phyloP scores from a whole-genome alignment of 2,329 filamentous ascomycete genomes.

The Sphaerulina vaccinii region DNA sequence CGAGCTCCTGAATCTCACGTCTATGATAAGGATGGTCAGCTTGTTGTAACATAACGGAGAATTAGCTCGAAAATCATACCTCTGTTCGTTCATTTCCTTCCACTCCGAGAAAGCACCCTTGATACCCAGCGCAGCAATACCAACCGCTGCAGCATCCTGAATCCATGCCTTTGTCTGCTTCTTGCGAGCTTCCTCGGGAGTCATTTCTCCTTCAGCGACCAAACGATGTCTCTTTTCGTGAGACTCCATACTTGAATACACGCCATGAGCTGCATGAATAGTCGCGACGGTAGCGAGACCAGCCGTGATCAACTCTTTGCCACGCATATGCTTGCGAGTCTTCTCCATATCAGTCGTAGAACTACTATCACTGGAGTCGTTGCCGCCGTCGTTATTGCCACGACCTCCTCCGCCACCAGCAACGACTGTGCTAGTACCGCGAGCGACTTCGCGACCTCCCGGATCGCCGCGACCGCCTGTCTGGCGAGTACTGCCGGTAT shows the following conservation, averaged over 20 bases:
- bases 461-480: constrained; percentile 34
- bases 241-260: constrained; percentile 64
- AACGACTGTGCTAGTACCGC: constrained; percentile 37
- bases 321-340: constrained; percentile 62
- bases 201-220: constrained; percentile 63
- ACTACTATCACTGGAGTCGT: constrained; percentile 35
- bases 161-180: constrained; percentile 63
- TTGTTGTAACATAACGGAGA: constrained; percentile 7
- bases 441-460: constrained; percentile 36
- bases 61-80: constrained; percentile 43
- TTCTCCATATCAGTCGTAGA: constrained; percentile 58
- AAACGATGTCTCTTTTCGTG: constrained; percentile 60
- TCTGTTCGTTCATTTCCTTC: constrained; percentile 65
- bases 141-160: constrained; percentile 64
- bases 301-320: constrained; percentile 65
- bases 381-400: constrained; percentile 16
- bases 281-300: constrained; percentile 67
- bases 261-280: constrained; percentile 65
- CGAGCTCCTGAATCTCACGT: constrained; percentile 52
- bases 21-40: constrained; percentile 32
- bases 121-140: constrained; percentile 66
- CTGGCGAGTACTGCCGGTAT: constrained; percentile 40
- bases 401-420: constrained; percentile 30
- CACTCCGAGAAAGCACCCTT: constrained; percentile 65
- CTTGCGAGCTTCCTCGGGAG: constrained; percentile 60